Percentiles rank a stretch among this genome's conserved stretches.
Conservation (phyloP, 768 basidiomycete species). For the Macrolepiota dolichaula region DNA sequence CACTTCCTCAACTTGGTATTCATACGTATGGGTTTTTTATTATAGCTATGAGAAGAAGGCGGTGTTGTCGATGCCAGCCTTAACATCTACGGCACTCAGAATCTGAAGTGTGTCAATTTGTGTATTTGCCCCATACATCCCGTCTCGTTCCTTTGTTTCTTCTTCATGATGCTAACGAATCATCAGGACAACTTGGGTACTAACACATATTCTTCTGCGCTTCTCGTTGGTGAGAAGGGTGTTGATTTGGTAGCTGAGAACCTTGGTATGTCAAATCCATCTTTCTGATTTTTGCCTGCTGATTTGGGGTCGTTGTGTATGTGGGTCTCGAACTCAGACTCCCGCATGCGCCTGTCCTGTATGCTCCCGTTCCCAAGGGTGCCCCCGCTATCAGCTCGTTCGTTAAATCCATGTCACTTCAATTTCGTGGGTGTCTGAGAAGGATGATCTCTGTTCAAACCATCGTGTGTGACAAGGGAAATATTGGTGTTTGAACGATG, state of each 20-base stretch:
- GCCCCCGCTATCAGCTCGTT: conserved; percentile 42
- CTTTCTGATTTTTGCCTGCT: neutral
- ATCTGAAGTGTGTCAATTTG: conserved; percentile 66
- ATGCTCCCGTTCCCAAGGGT: conserved; percentile 57
- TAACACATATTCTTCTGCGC: conserved; percentile 70
- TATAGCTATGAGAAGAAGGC: conserved; percentile 63
- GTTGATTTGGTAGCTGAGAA: conserved; percentile 59
- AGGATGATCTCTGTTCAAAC: no score
- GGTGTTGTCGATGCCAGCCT: conserved; percentile 64
- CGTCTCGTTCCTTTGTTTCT: neutral
- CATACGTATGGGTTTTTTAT: neutral
- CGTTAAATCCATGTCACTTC: no score
- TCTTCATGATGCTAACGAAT: neutral
- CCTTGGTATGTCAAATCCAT: conserved; percentile 39
- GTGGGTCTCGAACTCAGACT: conserved; percentile 57
- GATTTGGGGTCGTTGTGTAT: neutral
- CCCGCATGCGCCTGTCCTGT: conserved; percentile 68
- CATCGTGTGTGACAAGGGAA: no score
- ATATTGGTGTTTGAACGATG: no score
- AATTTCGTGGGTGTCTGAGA: no score
- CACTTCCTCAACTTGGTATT: neutral
- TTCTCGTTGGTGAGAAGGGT: conserved; percentile 70
- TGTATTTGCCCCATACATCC: conserved; percentile 64
- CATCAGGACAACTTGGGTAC: conserved; percentile 66
- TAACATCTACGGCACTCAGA: conserved; percentile 62